Base-by-base conservation (phyloP, 129 eudicot genomes). In the Scalesia atractyloides region DNA sequence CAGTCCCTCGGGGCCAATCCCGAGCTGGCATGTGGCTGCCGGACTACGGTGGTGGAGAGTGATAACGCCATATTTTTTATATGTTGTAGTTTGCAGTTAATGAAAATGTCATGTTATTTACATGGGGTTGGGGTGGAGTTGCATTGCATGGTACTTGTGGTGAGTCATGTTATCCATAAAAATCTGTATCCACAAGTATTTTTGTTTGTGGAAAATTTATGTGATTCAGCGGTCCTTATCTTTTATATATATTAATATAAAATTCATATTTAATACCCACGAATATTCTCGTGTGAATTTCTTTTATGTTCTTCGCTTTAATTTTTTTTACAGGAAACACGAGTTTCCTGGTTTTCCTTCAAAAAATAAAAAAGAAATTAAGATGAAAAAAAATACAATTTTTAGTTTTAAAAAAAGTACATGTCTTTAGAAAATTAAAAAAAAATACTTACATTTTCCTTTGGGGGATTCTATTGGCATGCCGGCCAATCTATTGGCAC, bases 131-230 rank as follows among this genome's bases (percentile, higher is more conserved):
- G 39, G 64, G 64, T 11, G 39, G 37, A 72, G 56, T 70, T 70
- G 78, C 81, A 76, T 78, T 83, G 88, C 89, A 80, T 88, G 88
- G 64, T 70, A 65, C 62, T 74, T 80, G 90, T 68, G 79, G 68
- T 58, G 43, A 76, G 64, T 3, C 20, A 37, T 63, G 81, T 77
- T 77, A 77, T 77, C 81, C 81, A 77, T 69, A 62, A 1, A 22
- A 48, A 69, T 49, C 76, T 77, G 71, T 61, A 77, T 61, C 81
- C 76, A 77, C 81, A 61, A 69, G 65, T 69, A 69, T 61, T 61
- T 59, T 48, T 69, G 53, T 47, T 18, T 19, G 19, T 30, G 33
- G 24, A 20, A 54, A 16, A 30, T 66, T 75, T 57, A 59, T 68
- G 74, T 57, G 79, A 74, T 64, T 52, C 71, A 74, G 34, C 79